Conservation (phyloP, 768 basidiomycete species). For the Cantharellus anzutake region DNA sequence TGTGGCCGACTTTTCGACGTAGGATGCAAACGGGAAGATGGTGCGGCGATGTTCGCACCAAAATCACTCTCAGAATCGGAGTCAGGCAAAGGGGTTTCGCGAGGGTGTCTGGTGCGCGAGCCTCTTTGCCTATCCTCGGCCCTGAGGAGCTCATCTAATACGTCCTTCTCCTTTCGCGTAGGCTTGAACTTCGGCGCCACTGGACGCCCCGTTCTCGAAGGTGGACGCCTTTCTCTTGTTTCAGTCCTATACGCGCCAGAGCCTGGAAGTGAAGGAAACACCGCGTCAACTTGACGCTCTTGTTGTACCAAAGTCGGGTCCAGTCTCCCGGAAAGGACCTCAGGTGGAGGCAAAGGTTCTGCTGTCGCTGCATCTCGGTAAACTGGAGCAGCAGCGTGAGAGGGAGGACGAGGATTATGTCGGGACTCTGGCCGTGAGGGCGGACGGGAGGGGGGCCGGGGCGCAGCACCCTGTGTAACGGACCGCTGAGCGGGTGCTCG, state of each 20-base stretch:
- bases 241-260: neutral
- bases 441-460: neutral
- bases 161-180: too few species aligned
- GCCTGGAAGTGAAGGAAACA: neutral
- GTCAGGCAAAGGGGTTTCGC: neutral
- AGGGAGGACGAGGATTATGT: neutral
- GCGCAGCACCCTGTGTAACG: too few species aligned
- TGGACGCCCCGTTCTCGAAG: too few species aligned
- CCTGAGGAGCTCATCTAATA: too few species aligned
- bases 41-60: too few species aligned
- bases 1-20: neutral
- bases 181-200: too few species aligned
- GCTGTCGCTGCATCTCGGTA: neutral
- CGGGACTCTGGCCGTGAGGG: neutral
- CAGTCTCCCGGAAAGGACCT: neutral
- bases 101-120: too few species aligned
- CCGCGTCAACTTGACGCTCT: neutral
- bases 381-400: neutral
- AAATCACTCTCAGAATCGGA: neutral
- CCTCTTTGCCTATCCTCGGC: too few species aligned
- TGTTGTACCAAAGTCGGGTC: neutral
- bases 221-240: too few species aligned
- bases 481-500: neutral
- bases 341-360: neutral
- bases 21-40: too few species aligned